phyloP scores from a whole-genome alignment of 192 early-diverging fungal genomes.

The Globomyces pollinis-pini region DNA sequence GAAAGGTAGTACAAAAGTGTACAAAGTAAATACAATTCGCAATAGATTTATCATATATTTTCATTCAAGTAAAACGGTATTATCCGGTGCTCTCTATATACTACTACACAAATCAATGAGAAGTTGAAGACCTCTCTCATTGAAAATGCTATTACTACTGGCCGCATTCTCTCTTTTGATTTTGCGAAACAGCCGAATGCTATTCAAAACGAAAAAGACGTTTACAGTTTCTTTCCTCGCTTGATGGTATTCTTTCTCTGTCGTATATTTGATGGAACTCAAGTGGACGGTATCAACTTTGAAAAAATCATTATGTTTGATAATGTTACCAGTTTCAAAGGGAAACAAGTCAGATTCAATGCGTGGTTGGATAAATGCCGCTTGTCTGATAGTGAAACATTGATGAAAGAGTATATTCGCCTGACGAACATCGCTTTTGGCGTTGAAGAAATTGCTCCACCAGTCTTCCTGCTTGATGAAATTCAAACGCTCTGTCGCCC shows the following conservation, averaged over 20 bases:
- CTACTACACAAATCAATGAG: background rate
- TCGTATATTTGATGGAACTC: background rate
- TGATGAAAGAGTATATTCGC: constrained; percentile 7
- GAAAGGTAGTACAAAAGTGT: too few relatives aligned
- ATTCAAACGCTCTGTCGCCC: background rate
- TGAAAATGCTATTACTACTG: background rate
- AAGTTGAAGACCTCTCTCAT: background rate
- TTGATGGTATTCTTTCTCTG: background rate
- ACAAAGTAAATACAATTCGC: too few relatives aligned
- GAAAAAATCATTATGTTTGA: background rate
- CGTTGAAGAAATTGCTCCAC: background rate
- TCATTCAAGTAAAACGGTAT: background rate
- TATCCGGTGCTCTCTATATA: background rate
- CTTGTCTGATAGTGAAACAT: background rate
- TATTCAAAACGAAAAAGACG: background rate
- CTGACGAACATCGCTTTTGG: constrained; percentile 3
- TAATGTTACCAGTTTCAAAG: background rate
- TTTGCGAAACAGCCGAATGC: background rate
- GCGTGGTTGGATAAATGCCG: background rate
- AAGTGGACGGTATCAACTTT: constrained; percentile 1
- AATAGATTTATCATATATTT: too few relatives aligned
- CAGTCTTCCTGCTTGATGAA: constrained; percentile 5
- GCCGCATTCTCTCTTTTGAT: constrained; percentile 6
- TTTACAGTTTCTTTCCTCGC: background rate
- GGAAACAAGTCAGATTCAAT: background rate